Percentiles rank a stretch among this genome's conserved stretches.
These are phyloP conservation scores for Monilinia fructigena DNA, from an alignment of 2,329 filamentous ascomycete species.

Conservation along the genomic window DNA sequence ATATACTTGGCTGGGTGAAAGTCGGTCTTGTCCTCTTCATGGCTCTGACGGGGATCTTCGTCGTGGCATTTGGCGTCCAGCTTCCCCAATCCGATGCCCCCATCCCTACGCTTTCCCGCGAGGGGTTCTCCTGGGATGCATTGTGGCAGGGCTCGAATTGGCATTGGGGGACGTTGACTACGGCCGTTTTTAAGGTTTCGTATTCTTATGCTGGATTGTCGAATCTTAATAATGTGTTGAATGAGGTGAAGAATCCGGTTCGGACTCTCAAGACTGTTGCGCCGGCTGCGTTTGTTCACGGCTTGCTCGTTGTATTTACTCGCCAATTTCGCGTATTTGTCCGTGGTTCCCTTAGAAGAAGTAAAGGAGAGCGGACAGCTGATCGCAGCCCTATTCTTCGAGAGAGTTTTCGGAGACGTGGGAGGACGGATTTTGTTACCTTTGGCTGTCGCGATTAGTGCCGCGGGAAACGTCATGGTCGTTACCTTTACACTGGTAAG, in stretches of 20 bases:
- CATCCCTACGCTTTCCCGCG: not conserved
- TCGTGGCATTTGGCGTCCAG: constrained; percentile 48
- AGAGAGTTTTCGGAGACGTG: constrained; percentile 50
- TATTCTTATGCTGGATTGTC: constrained; percentile 55
- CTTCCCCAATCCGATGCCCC: constrained; percentile 35
- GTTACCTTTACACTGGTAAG: constrained; percentile 56
- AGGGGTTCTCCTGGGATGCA: constrained; percentile 46
- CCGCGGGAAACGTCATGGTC: constrained; percentile 50
- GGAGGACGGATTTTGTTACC: constrained; percentile 46
- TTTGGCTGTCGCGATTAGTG: constrained; percentile 49
- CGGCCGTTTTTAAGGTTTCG: constrained; percentile 55
- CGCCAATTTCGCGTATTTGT: constrained; percentile 60
- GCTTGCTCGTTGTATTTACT: constrained; percentile 57
- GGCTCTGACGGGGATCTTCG: constrained; percentile 59
- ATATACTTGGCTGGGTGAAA: constrained; percentile 62
- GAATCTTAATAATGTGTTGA: constrained; percentile 56
- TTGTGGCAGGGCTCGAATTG: constrained; percentile 66
- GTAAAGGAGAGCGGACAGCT: constrained; percentile 55
- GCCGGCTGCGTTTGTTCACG: constrained; percentile 51
- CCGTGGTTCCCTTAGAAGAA: constrained; percentile 55
- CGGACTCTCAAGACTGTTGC: constrained; percentile 57
- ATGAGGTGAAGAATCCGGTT: constrained; percentile 57
- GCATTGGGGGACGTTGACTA: constrained; percentile 64
- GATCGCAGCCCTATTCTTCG: constrained; percentile 57
- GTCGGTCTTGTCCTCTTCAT: constrained; percentile 60